Conservation (phyloP, 345 rosid genomes). For the Gossypium sturtianum region DNA sequence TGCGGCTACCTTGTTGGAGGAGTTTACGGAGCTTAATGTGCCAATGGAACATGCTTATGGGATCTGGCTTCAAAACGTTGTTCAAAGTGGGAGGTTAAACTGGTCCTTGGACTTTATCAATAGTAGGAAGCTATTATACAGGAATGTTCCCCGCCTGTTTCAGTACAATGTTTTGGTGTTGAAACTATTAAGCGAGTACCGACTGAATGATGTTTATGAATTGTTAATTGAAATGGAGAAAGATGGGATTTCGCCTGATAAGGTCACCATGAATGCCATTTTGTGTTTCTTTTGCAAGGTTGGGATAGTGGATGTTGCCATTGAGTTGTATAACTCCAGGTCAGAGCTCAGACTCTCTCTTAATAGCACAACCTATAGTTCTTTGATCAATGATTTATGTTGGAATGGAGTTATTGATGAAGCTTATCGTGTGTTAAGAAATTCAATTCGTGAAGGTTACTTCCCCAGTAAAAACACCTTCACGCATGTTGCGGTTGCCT, state of each 20-base stretch:
- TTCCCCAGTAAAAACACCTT: constrained; percentile 55
- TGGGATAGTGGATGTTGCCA: constrained; percentile 72
- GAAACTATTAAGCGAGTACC: constrained; percentile 50
- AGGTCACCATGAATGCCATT: constrained; percentile 52
- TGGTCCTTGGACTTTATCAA: constrained; percentile 53
- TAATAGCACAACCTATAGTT: constrained; percentile 45
- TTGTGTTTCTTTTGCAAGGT: constrained; percentile 83
- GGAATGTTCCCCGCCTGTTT: constrained; percentile 51
- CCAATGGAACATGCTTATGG: constrained; percentile 49
- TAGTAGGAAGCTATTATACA: constrained; percentile 38
- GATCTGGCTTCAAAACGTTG: constrained; percentile 51
- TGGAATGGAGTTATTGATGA: constrained; percentile 37
- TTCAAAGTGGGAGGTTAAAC: constrained; percentile 37
- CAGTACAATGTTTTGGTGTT: constrained; percentile 53
- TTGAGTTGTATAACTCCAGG: constrained; percentile 55
- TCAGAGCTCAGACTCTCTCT: constrained; percentile 53
- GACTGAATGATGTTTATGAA: constrained; percentile 53
- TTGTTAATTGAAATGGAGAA: constrained; percentile 68
- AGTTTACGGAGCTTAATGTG: constrained; percentile 34
- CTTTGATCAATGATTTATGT: constrained; percentile 63
- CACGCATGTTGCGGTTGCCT: constrained; percentile 46
- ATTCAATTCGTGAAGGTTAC: constrained; percentile 44
- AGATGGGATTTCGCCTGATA: constrained; percentile 43
- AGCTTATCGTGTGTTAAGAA: constrained; percentile 53
- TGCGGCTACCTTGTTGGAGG: constrained; percentile 55